Conservation (phyloP, 805 yeast species). For the Saccharomycopsis sp. region DNA sequence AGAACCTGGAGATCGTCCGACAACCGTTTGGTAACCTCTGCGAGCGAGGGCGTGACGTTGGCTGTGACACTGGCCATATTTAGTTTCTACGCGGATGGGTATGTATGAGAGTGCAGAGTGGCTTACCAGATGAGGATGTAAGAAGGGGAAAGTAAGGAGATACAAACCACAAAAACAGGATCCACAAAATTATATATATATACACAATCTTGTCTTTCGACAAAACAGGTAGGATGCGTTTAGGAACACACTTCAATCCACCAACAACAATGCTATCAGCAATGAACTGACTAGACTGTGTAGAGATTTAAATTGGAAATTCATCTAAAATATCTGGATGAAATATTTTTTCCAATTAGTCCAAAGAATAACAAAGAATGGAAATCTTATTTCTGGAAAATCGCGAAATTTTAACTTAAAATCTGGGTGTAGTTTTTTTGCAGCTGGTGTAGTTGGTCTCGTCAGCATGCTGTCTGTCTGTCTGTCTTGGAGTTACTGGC, state of each 20-base stretch:
- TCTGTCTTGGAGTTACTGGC: neutral
- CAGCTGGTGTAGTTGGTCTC: neutral
- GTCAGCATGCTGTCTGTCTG: neutral
- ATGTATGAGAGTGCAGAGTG: neutral
- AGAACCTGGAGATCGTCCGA: neutral
- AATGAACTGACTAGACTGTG: neutral
- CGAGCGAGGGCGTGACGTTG: constrained; percentile 3
- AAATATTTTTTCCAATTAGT: neutral
- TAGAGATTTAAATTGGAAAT: neutral
- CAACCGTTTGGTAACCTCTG: neutral
- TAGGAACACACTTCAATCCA: neutral
- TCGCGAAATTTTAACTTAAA: neutral
- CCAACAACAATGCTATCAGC: neutral
- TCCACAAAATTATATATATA: no score
- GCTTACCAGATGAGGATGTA: neutral
- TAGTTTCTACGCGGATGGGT: neutral
- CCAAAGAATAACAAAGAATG: neutral
- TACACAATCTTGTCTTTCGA: neutral
- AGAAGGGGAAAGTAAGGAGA: neutral
- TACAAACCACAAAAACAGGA: neutral
- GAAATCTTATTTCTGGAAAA: neutral
- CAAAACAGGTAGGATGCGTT: neutral
- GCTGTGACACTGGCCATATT: constrained; percentile 8
- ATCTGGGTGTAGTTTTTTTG: neutral
- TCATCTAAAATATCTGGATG: neutral